Percentiles rank a stretch among this genome's conserved stretches.
These are phyloP conservation scores for Phyllosticta citriasiana DNA, from an alignment of 2,329 filamentous ascomycete genomes.

Conservation along the genomic window DNA sequence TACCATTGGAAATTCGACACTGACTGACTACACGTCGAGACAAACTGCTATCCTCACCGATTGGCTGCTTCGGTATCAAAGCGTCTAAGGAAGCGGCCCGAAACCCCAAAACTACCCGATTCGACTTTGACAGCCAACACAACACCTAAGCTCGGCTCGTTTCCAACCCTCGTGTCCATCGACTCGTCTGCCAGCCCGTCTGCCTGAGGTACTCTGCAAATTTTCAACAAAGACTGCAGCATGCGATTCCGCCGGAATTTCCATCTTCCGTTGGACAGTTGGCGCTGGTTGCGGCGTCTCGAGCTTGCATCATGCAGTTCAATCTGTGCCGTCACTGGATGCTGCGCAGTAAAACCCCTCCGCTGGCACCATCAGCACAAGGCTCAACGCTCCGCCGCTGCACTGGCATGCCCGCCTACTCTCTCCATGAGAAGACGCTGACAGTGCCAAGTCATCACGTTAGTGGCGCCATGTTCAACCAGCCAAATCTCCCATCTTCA, in stretches of 20 bases:
- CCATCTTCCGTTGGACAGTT: not conserved
- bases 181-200: not conserved
- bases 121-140: not conserved
- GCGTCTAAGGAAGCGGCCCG: not conserved
- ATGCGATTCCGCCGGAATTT: not conserved
- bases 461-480: not conserved
- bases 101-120: not conserved
- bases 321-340: not conserved
- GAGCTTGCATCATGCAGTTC: not conserved
- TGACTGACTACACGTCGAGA: not conserved
- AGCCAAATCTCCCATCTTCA: not conserved
- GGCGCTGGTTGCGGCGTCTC: not conserved
- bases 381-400: not conserved
- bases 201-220: not conserved
- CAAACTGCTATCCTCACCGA: not conserved
- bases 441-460: not conserved
- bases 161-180: not conserved
- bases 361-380: not conserved
- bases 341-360: not conserved
- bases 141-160: not conserved
- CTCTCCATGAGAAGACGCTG: not conserved
- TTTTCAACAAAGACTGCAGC: not conserved
- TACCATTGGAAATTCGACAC: not conserved
- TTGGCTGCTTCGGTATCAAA: not conserved
- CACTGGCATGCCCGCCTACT: not conserved